Base-by-base conservation (phyloP, 306 rosid genomes). In the Vigna unguiculata region DNA sequence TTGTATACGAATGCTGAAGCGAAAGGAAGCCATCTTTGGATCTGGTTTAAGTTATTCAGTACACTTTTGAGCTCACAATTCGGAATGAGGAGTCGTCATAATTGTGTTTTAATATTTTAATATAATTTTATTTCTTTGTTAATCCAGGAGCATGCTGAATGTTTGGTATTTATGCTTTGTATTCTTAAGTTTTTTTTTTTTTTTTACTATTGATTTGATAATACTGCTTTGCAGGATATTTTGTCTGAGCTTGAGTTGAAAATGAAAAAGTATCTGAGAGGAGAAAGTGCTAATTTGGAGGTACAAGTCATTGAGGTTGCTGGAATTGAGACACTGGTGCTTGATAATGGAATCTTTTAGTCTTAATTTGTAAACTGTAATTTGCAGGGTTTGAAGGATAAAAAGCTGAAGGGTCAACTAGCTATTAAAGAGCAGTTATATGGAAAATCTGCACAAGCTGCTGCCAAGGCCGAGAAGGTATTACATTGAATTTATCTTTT, bases 381-480 rank as follows among this genome's bases (percentile, higher is more conserved):
- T 82, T 69, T 83, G 55, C 85, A 91, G 98, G 89, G 0, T 70
- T 71, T 95, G 80, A 74, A 77, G 74, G 98, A 92, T 81, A 89
- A 89, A 77, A 95, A 92, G 64, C 81, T 95, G 68, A 92, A 79
- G 86, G 87, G 93, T 60, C 95, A 92, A 78, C 90, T 95, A 65
- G 53, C 90, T 75, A 77, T 53, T 34, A 83, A 86, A 66, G 98
- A 95, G 78, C 71, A 54, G 3, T 85, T 90, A 74, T 78, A 84
- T 87, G 88, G 85, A 16, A 81, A 86, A 77, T 84, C 93, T 21
- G 98, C 97, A 9, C 83, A 88, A 70, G 91, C 84, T 66, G 97
- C 97, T 59, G 97, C 97, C 46, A 83, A 85, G 80, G 85, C 84
- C 0, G 98, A 95, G 71, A 90, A 95, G 90, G 98, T 95, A 60